Evolutionary conservation across 2,329 filamentous ascomycete genomes (phyloP), one percentile per base, ranked within the genome.

Genomic region (Pseudopithomyces maydicus): DNA sequence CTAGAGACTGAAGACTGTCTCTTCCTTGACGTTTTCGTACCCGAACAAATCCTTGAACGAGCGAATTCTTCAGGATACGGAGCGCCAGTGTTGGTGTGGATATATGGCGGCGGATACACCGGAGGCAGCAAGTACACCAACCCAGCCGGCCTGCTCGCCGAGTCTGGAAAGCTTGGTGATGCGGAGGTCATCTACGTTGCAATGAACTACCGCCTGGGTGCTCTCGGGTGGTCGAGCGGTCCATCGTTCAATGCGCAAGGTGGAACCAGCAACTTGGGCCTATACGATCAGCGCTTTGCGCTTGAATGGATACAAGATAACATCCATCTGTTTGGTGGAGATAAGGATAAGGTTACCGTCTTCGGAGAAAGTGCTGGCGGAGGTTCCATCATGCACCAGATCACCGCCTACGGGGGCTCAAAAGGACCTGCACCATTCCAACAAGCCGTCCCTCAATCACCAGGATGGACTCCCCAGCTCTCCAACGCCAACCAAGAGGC

Each of bases 51-150:
- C 12, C 72, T 77, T 44, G 65, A 74, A 50, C 67, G 55, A 36
- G 65, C 62, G 44, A 67, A 63, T n/a, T 48, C 77, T 11, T 52
- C 77, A 64, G 54, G 76, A 6, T 67, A 58, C 20, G 72, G 59
- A 41, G 64, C 72, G 69, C 77, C 81, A 0, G 81, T 84, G 0
- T 57, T 83, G 1, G 78, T 83, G 3, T 82, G 78, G 78, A 80
- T 84, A 38, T 81, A 82, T 60, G 82, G 82, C 14, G 81, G 81
- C 8, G 81, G 80, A 10, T 83, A 82, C 52, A 73, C 72, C 3
- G 59, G 62, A 2, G 77, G 77, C 6, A 70, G 71, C 36, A 83
- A 82, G 62, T 73, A 67, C 20, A 64, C 70, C 10, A 74, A 77
- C 33, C 77, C 79, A 5, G 72, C 77, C 20, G 77, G 77, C 8